Conservation (phyloP, 768 basidiomycete genomes). For the Tephrocybe sp. region DNA sequence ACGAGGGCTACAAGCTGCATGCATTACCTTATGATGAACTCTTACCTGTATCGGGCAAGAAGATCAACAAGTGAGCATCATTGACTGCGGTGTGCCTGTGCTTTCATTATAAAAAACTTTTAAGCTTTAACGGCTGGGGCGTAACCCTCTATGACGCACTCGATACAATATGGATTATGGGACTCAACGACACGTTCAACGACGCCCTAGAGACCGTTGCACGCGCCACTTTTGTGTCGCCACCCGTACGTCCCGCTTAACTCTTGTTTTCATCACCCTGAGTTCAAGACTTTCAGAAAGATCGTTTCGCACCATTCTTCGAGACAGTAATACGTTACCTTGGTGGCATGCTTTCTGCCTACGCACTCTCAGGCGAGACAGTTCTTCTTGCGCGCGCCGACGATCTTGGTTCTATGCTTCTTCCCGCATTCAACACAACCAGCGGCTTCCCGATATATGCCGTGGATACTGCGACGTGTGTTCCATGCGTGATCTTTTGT, state of each 20-base stretch:
- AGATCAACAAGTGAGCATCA: slow-evolving; percentile 52
- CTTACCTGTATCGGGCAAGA: slow-evolving; percentile 46
- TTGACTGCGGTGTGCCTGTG: neutral
- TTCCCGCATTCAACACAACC: slow-evolving; percentile 69
- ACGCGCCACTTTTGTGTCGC: slow-evolving; percentile 44
- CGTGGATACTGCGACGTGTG: slow-evolving; percentile 62
- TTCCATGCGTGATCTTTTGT: slow-evolving; percentile 1
- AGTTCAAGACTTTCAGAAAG: slow-evolving; percentile 17
- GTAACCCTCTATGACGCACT: slow-evolving; percentile 75
- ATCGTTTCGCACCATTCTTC: slow-evolving; percentile 54
- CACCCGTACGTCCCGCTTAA: slow-evolving; percentile 25
- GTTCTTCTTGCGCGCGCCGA: slow-evolving; percentile 67
- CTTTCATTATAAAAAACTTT: slow-evolving; percentile 1
- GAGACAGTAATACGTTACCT: slow-evolving; percentile 86
- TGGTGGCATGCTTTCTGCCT: slow-evolving; percentile 79
- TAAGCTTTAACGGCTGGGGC: slow-evolving; percentile 75
- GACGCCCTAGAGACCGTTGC: slow-evolving; percentile 55
- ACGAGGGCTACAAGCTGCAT: slow-evolving; percentile 48
- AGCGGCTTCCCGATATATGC: slow-evolving; percentile 70
- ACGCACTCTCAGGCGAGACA: slow-evolving; percentile 68
- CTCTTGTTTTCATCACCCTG: neutral
- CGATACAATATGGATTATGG: slow-evolving; percentile 85
- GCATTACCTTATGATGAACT: slow-evolving; percentile 63
- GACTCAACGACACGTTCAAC: slow-evolving; percentile 61
- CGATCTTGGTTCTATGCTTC: slow-evolving; percentile 67